Conservation (phyloP, 2,329 filamentous ascomycete genomes). For the Colletotrichum higginsianum region DNA sequence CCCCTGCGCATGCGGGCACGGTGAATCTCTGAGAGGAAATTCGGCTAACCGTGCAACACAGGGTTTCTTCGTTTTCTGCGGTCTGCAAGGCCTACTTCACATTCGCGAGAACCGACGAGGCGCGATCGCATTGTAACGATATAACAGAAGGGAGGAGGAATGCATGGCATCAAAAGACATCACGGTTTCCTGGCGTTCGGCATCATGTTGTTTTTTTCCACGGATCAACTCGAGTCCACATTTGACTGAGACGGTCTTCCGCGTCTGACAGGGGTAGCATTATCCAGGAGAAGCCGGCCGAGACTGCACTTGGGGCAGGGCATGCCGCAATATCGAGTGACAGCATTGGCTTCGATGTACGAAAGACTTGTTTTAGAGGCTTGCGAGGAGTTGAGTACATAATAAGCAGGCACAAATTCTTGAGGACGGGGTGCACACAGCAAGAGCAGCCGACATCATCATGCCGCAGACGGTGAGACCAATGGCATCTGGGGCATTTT, state of each 20-base stretch:
- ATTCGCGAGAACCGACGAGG: constrained; percentile 86
- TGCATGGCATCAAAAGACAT: constrained; percentile 40
- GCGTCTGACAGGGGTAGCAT: constrained; percentile 2
- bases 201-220: constrained; percentile 37
- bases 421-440: not conserved
- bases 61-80: constrained; percentile 94
- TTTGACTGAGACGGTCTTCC: constrained; percentile 10
- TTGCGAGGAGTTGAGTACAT: constrained; percentile 24
- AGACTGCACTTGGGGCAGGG: not conserved
- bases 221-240: constrained; percentile 4
- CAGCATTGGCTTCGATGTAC: constrained; percentile 23
- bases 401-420: constrained; percentile 23
- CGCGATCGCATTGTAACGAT: constrained; percentile 79
- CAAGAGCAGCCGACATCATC: not conserved
- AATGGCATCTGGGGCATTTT: not conserved
- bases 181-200: constrained; percentile 41
- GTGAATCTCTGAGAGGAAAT: not conserved
- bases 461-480: not conserved
- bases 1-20: not conserved
- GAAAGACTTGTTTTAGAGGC: constrained; percentile 29
- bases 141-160: constrained; percentile 5
- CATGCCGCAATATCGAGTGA: not conserved
- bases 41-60: constrained; percentile 52
- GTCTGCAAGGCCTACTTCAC: constrained; percentile 89
- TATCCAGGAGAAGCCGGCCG: constrained; percentile 1